phyloP scores from a whole-genome alignment of 1,139 yeast species.

The Magnusiomyces fungicola region DNA sequence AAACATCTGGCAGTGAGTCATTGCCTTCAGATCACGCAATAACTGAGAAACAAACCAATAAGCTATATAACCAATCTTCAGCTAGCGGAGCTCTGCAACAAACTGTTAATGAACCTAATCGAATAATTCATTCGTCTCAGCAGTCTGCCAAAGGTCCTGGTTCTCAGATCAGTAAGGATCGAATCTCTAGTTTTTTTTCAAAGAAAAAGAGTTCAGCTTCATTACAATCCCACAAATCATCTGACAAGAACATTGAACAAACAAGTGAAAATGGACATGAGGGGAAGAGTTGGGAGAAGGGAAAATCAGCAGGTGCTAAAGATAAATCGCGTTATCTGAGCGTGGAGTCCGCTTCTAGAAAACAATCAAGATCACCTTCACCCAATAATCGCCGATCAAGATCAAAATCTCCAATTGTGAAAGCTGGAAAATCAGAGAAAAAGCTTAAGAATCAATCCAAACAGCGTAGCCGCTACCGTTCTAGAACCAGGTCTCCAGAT shows the following conservation, averaged over 20 bases:
- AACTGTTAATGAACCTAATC: not conserved
- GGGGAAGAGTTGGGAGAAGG: not conserved
- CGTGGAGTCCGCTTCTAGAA: not conserved
- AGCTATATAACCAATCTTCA: too few species aligned
- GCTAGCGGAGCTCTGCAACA: too few species aligned
- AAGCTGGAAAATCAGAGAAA: not conserved
- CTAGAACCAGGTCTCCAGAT: conserved; percentile 9
- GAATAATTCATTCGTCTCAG: not conserved
- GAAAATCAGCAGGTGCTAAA: not conserved
- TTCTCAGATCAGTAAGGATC: conserved; percentile 8
- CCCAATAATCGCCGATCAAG: not conserved
- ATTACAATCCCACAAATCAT: conserved; percentile 6
- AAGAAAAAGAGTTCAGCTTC: conserved; percentile 13
- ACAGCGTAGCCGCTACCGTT: conserved; percentile 11
- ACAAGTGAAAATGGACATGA: not conserved
- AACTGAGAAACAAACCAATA: too few species aligned
- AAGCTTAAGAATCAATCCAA: conserved; percentile 4
- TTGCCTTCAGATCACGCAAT: too few species aligned
- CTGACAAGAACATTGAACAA: not conserved
- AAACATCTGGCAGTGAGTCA: too few species aligned
- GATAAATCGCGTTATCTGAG: not conserved
- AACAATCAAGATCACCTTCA: conserved; percentile 5
- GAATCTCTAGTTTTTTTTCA: conserved; percentile 14
- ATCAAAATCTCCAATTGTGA: conserved; percentile 5
- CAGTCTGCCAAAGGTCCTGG: not conserved